Evolutionary conservation across 257 asterid species (phyloP).

Genomic region (Nicotiana knightiana): DNA sequence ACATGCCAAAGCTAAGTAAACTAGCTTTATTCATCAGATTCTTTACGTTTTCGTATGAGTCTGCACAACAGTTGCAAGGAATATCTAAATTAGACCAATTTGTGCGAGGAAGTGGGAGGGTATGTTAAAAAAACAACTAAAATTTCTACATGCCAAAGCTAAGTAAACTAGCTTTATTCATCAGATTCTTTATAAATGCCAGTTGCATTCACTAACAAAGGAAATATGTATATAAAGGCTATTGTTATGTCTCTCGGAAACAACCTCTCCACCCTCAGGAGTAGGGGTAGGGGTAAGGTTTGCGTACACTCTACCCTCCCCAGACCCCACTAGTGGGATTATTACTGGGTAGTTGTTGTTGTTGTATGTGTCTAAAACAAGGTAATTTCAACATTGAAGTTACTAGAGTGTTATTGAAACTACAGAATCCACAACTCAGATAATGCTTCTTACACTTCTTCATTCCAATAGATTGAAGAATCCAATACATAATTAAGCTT

Average conservation of each 20-base stretch:
- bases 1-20: too few relatives aligned
- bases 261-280: too few relatives aligned
- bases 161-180: background rate
- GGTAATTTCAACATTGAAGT: background rate
- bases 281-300: too few relatives aligned
- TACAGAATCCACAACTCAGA: background rate
- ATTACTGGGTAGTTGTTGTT: too few relatives aligned
- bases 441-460: background rate
- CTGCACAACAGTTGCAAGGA: slow-evolving; percentile 36
- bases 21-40: background rate
- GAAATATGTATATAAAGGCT: background rate
- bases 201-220: background rate
- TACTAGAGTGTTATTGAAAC: background rate
- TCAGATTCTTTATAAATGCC: background rate
- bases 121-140: too few relatives aligned
- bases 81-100: background rate
- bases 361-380: background rate
- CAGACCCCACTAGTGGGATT: too few relatives aligned
- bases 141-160: background rate
- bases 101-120: background rate
- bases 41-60: slow-evolving; percentile 68
- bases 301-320: too few relatives aligned
- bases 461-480: background rate
- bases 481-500: background rate
- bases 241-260: too few relatives aligned